A percentile compares a stretch with the other conserved stretches of the same genome.
Evolutionary conservation across 2,329 filamentous ascomycete genomes (phyloP).

Genomic region (Verticillium tricorpus): DNA sequence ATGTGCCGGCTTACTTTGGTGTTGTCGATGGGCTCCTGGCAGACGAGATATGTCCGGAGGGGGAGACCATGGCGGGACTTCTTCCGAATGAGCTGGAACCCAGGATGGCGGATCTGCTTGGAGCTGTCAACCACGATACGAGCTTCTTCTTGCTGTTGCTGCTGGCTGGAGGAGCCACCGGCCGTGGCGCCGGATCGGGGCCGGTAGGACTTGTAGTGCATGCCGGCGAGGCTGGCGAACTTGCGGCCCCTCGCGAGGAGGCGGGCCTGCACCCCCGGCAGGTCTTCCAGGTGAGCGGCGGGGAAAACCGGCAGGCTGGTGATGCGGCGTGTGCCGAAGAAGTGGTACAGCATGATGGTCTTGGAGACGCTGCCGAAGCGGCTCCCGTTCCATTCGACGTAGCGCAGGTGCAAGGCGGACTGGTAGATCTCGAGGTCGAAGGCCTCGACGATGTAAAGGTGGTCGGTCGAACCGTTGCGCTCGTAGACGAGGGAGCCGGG

Average conservation of each 20-base stretch:
- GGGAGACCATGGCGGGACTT: neutral
- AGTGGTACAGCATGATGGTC: conserved; percentile 30
- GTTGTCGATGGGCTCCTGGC: conserved; percentile 12
- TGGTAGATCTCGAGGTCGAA: neutral
- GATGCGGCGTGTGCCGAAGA: conserved; percentile 38
- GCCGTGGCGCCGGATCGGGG: conserved; percentile 9
- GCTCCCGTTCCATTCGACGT: conserved; percentile 42
- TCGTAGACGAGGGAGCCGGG: conserved; percentile 37
- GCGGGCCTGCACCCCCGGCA: neutral
- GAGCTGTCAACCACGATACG: conserved; percentile 8
- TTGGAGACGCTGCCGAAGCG: conserved; percentile 34
- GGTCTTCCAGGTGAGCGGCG: conserved; percentile 34
- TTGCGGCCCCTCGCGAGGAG: conserved; percentile 35
- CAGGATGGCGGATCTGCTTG: neutral
- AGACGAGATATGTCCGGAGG: conserved; percentile 8
- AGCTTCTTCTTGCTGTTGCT: neutral
- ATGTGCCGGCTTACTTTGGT: conserved; percentile 4
- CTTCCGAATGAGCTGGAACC: neutral
- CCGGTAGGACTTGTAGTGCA: conserved; percentile 40
- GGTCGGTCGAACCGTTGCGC: conserved; percentile 31
- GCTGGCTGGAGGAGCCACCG: neutral
- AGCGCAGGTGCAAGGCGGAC: conserved; percentile 27
- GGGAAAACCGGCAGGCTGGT: conserved; percentile 37
- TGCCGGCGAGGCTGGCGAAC: conserved; percentile 39
- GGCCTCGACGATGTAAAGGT: conserved; percentile 6